These are phyloP conservation scores for Talaromyces sp. DNA, from an alignment of 2,329 filamentous ascomycete genomes.

Conservation along the genomic window DNA sequence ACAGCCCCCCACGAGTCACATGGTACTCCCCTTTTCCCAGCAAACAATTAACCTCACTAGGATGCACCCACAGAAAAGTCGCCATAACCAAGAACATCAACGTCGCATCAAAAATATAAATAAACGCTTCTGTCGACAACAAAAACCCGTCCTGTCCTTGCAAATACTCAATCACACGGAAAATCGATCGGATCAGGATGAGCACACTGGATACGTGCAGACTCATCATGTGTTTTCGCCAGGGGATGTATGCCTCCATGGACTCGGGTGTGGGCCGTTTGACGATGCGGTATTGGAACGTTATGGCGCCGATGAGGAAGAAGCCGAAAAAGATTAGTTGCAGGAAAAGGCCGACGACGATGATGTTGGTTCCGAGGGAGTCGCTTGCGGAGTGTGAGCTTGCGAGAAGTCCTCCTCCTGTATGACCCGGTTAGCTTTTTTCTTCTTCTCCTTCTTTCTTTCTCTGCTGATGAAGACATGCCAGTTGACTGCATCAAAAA, in stretches of 20 bases:
- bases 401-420: not conserved
- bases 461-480: not conserved
- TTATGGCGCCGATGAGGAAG: conserved; percentile 20
- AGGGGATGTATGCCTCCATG: conserved; percentile 19
- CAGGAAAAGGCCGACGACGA: conserved; percentile 25
- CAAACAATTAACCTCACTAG: conserved; percentile 7
- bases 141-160: conserved; percentile 16
- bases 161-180: conserved; percentile 18
- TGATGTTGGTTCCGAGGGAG: conserved; percentile 18
- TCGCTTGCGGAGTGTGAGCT: not conserved
- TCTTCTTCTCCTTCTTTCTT: not conserved
- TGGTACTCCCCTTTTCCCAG: not conserved
- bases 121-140: conserved; percentile 15
- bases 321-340: conserved; percentile 27
- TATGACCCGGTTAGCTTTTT: not conserved
- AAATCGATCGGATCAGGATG: conserved; percentile 17
- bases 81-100: conserved; percentile 15
- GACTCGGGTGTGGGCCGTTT: conserved; percentile 23
- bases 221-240: conserved; percentile 33
- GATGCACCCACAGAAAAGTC: not conserved
- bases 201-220: conserved; percentile 16
- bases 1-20: not conserved
- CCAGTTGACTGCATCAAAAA: conserved; percentile 27
- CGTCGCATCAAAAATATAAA: conserved; percentile 19
- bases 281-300: conserved; percentile 24